Percentiles rank a stretch among this genome's conserved stretches.
Evolutionary conservation across 495 filamentous ascomycete genomes (phyloP).

Genomic region (Entonaema liquescens): DNA sequence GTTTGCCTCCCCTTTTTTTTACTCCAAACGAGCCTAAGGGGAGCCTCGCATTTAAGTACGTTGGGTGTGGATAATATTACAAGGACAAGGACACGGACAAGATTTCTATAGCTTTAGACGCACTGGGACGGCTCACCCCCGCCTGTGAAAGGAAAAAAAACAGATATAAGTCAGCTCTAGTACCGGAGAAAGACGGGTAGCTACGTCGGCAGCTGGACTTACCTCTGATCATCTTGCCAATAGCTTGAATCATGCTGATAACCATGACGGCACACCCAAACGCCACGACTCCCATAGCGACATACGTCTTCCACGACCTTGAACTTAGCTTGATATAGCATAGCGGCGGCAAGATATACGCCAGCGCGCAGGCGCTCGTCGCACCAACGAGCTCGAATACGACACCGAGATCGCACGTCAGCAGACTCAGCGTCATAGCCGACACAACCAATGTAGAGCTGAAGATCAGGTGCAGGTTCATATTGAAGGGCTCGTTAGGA

Average conservation of each 20-base stretch:
- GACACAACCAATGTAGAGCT: slow-evolving; percentile 79
- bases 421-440: slow-evolving; percentile 77
- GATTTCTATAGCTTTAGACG: slow-evolving; percentile 29
- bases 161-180: slow-evolving; percentile 32
- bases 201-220: slow-evolving; percentile 34
- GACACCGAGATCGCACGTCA: slow-evolving; percentile 91
- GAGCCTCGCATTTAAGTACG: slow-evolving; percentile 28
- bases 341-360: slow-evolving; percentile 92
- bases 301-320: slow-evolving; percentile 76
- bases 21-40: not conserved
- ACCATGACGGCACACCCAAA: slow-evolving; percentile 88
- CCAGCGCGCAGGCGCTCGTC: slow-evolving; percentile 90
- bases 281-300: slow-evolving; percentile 70
- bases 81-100: slow-evolving; percentile 18
- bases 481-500: slow-evolving; percentile 76
- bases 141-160: slow-evolving; percentile 27
- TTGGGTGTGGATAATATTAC: slow-evolving; percentile 33
- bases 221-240: slow-evolving; percentile 68
- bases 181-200: slow-evolving; percentile 27
- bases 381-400: slow-evolving; percentile 97
- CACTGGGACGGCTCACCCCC: slow-evolving; percentile 45
- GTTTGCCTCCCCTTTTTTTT: slow-evolving; percentile 21
- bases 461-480: slow-evolving; percentile 85
- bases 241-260: slow-evolving; percentile 79
- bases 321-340: slow-evolving; percentile 94